These are phyloP conservation scores for Dioszegia crocea DNA, from an alignment of 768 basidiomycete species.

Conservation along the genomic window DNA sequence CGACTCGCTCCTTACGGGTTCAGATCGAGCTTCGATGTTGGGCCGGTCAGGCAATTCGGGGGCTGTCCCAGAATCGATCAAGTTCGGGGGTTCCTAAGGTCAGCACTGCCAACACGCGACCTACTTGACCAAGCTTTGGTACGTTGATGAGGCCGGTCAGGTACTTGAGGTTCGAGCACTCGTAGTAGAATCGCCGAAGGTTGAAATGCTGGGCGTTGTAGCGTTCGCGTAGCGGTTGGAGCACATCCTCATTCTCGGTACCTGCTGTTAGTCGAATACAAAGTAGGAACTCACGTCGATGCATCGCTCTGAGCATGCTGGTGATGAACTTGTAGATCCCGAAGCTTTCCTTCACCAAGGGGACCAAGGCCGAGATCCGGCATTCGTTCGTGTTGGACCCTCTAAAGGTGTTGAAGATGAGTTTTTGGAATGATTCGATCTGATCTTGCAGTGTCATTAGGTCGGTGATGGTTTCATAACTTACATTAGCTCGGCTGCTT, in stretches of 20 bases:
- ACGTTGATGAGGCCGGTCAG: constrained; percentile 96
- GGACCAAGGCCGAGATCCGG: constrained; percentile 90
- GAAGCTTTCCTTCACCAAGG: constrained; percentile 97
- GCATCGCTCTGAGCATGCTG: constrained; percentile 96
- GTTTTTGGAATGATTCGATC: constrained; percentile 97
- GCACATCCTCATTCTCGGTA: constrained; percentile 78
- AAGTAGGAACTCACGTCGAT: constrained; percentile 64
- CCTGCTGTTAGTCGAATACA: constrained; percentile 54
- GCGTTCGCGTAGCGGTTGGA: constrained; percentile 81
- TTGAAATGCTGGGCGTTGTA: constrained; percentile 88
- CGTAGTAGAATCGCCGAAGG: constrained; percentile 96
- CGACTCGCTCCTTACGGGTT: constrained; percentile 64
- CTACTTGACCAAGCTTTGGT: constrained; percentile 86
- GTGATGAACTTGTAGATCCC: constrained; percentile 99
- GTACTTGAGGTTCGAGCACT: constrained; percentile 98
- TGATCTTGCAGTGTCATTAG: constrained; percentile 97
- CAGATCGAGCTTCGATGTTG: constrained; percentile 45
- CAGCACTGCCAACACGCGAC: constrained; percentile 25
- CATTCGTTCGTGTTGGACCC: constrained; percentile 93
- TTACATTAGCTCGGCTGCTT: constrained; percentile 47
- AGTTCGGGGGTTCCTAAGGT: constrained; percentile 87
- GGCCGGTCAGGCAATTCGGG: constrained; percentile 82
- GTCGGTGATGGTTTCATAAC: constrained; percentile 96
- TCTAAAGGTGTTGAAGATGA: constrained; percentile 91
- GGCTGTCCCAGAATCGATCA: constrained; percentile 70